Evolutionary conservation across 2,329 filamentous ascomycete genomes (phyloP).

Genomic region (Microsporum audouinii): DNA sequence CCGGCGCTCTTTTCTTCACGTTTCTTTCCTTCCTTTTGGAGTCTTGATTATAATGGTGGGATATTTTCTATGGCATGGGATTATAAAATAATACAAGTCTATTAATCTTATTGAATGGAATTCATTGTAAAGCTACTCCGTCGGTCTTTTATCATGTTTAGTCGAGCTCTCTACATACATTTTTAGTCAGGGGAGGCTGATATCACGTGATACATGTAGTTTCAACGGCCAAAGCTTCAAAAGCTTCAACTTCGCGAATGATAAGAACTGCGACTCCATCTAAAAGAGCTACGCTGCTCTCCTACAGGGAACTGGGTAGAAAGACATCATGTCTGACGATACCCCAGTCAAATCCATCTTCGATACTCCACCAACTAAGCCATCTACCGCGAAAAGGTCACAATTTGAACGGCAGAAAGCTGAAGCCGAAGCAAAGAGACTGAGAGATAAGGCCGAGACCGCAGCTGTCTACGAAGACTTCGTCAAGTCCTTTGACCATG

Average conservation of each 20-base stretch:
- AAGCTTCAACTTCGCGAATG: neutral
- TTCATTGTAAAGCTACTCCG: too few species aligned
- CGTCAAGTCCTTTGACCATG: conserved; percentile 55
- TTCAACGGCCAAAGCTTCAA: neutral
- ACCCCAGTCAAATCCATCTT: neutral
- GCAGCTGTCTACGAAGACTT: conserved; percentile 80
- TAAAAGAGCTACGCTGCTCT: neutral
- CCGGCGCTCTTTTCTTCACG: neutral
- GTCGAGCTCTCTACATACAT: neutral
- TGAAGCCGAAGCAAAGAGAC: conserved; percentile 78
- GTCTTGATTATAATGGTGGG: conserved; percentile 1
- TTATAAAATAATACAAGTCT: neutral
- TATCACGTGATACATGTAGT: neutral
- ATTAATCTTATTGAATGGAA: neutral
- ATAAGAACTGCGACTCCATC: neutral
- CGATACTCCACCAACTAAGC: neutral
- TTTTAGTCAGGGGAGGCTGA: neutral
- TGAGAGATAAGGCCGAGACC: conserved; percentile 74
- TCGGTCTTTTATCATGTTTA: neutral
- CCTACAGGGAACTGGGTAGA: neutral
- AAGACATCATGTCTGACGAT: neutral
- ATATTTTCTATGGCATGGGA: neutral
- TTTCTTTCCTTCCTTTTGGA: neutral
- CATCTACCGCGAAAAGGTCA: conserved; percentile 54
- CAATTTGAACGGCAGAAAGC: conserved; percentile 80